phyloP scores from a whole-genome alignment of 1,139 yeast genomes.

The Saccharomyces pastorianus region DNA sequence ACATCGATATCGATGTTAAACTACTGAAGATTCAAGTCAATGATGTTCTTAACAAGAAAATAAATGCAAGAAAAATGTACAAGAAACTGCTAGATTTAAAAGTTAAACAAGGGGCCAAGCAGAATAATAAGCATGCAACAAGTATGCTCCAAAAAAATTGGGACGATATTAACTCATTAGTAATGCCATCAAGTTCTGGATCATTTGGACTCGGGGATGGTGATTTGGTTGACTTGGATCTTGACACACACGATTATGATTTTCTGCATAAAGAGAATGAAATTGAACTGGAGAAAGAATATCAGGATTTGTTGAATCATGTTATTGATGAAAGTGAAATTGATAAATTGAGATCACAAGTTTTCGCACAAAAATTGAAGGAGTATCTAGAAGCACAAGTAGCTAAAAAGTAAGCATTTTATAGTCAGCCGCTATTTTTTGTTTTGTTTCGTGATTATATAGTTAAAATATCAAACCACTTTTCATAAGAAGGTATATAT shows the following conservation, averaged over 20 bases:
- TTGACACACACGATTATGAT: conserved; percentile 6
- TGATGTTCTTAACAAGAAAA: conserved; percentile 38
- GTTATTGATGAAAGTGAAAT: conserved; percentile 34
- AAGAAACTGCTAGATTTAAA: conserved; percentile 28
- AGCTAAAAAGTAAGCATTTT: background rate
- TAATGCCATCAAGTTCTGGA: conserved; percentile 38
- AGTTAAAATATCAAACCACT: no score
- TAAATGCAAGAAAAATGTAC: conserved; percentile 35
- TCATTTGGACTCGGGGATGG: conserved; percentile 54
- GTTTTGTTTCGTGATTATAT: no score
- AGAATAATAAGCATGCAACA: conserved; percentile 16
- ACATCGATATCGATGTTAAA: conserved; percentile 28
- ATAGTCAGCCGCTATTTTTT: no score
- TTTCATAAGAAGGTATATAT: no score
- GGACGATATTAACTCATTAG: conserved; percentile 40
- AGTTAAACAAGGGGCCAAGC: conserved; percentile 14
- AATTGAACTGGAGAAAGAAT: conserved; percentile 19
- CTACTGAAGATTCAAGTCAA: conserved; percentile 40
- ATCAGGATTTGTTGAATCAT: conserved; percentile 23
- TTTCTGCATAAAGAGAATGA: conserved; percentile 17
- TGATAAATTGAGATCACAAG: conserved; percentile 14
- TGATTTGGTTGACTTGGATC: conserved; percentile 52
- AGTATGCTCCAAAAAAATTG: conserved; percentile 37
- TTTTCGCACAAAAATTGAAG: conserved; percentile 11
- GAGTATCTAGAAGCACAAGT: background rate